These are phyloP conservation scores for Pugionium dolabratum DNA, from an alignment of 345 rosid genomes.

Conservation along the genomic window DNA sequence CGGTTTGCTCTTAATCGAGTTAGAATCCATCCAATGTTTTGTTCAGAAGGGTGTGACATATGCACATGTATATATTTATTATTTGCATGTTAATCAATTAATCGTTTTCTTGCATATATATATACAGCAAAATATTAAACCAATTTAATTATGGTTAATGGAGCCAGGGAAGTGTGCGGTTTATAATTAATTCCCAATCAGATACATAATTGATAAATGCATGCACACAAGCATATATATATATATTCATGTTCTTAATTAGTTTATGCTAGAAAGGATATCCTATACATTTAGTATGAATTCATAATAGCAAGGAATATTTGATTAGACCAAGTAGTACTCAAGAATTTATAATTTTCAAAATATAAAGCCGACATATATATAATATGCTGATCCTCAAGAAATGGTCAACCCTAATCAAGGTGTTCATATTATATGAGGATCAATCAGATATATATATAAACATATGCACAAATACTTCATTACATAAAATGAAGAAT, in stretches of 20 bases:
- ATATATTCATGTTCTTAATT: background rate
- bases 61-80: slow-evolving; percentile 12
- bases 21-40: background rate
- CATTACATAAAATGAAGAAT: slow-evolving; percentile 15
- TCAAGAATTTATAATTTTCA: background rate
- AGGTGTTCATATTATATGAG: slow-evolving; percentile 2
- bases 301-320: background rate
- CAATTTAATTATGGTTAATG: background rate
- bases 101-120: background rate
- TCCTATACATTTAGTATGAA: background rate
- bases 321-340: background rate
- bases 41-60: slow-evolving; percentile 1
- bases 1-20: slow-evolving; percentile 25
- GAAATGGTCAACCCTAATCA: slow-evolving; percentile 11
- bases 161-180: slow-evolving; percentile 25
- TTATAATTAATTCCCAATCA: slow-evolving; percentile 27
- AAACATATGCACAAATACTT: slow-evolving; percentile 15
- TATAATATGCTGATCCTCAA: background rate
- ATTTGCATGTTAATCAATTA: slow-evolving; percentile 1
- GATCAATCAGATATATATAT: slow-evolving; percentile 18
- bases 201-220: slow-evolving; percentile 29
- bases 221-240: slow-evolving; percentile 7
- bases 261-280: background rate
- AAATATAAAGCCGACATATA: background rate
- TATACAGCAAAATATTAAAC: slow-evolving; percentile 15